Evolutionary conservation across 176 grass and related monocot species (phyloP).

Genomic region (Eragrostis curvula): DNA sequence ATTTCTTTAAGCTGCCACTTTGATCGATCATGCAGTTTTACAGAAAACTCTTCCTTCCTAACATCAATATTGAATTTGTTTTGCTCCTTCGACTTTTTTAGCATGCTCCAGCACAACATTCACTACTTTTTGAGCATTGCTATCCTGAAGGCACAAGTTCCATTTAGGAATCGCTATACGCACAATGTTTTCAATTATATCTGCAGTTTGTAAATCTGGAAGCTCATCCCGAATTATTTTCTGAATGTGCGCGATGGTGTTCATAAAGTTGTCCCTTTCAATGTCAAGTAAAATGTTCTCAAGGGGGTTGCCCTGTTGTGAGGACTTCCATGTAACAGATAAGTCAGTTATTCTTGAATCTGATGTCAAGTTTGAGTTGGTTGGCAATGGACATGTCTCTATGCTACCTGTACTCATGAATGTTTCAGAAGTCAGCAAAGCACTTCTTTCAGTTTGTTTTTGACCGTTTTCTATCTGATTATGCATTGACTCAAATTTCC

Average conservation of each 20-base stretch:
- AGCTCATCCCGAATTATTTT: conserved; percentile 37
- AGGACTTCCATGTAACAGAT: conserved; percentile 46
- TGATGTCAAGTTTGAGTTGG: conserved; percentile 16
- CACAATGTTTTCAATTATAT: conserved; percentile 48
- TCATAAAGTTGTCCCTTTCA: conserved; percentile 46
- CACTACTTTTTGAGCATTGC: conserved; percentile 47
- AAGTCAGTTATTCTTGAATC: conserved; percentile 28
- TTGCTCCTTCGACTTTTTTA: conserved; percentile 50
- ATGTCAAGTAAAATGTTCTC: conserved; percentile 54
- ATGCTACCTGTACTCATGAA: conserved; percentile 7
- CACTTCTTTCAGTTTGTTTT: conserved; percentile 36
- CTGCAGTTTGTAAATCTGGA: conserved; percentile 37
- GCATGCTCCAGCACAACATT: conserved; percentile 46
- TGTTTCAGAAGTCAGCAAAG: conserved; percentile 22
- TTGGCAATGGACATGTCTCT: conserved; percentile 26
- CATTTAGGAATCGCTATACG: conserved; percentile 47
- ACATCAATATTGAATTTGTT: conserved; percentile 44
- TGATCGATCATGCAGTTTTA: conserved; percentile 41
- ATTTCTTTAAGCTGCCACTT: conserved; percentile 60
- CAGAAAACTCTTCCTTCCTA: conserved; percentile 50
- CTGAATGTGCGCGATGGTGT: conserved; percentile 44
- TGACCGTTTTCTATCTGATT: neutral
- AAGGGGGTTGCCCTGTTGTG: conserved; percentile 21
- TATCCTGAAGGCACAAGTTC: conserved; percentile 42
- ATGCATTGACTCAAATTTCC: conserved; percentile 12